Evolutionary conservation across 2,329 filamentous ascomycete genomes (phyloP), one percentile per base, ranked within the genome.

Genomic region (Neopestalotiopsis sp.): DNA sequence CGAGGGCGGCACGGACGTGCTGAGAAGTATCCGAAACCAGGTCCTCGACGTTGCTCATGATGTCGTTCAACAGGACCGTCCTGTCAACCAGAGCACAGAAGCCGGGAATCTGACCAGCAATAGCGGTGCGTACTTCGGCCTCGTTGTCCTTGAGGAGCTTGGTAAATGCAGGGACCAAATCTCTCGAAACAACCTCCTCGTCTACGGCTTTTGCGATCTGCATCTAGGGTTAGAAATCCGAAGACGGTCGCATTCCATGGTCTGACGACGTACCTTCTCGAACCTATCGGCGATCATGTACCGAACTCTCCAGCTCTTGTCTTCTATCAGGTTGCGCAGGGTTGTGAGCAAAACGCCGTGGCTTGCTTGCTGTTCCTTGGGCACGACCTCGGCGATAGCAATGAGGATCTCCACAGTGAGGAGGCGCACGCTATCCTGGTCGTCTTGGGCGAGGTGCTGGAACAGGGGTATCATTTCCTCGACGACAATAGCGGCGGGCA

Each of bases 241-340:
- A 30, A 7, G n/a, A 38, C 28, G 20, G 3, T 20, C 34, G 40
- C 10, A 32, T 28, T 6, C 34, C 59, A 12, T 10, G 28, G 20
- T 13, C 10, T 56, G 1, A 45, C 32, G 67, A 66, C 78, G 64
- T 78, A 94, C 94, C 92, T 98, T 98, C 83, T 99, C 96, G 78
- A 98, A 99, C 79, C 94, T 90, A 82, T 99, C 96, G 63, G 96
- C 96, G 75, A 99, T 96, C 96, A 99, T 99, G 83, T 98, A 99
- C 80, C 96, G 90, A 70, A 99, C 96, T 78, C 96, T 91, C 96
- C 96, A 99, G 84, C 96, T 98, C 89, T 98, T 99, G 81, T 99
- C 96, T 78, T 98, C 96, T 83, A 99, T 98, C 78, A 99, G 83
- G 83, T 90, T 97, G 76, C 96, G 92, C 77, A 99, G 84, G 60